Conservation (phyloP, 768 basidiomycete species). For the Calocera viscosa region DNA sequence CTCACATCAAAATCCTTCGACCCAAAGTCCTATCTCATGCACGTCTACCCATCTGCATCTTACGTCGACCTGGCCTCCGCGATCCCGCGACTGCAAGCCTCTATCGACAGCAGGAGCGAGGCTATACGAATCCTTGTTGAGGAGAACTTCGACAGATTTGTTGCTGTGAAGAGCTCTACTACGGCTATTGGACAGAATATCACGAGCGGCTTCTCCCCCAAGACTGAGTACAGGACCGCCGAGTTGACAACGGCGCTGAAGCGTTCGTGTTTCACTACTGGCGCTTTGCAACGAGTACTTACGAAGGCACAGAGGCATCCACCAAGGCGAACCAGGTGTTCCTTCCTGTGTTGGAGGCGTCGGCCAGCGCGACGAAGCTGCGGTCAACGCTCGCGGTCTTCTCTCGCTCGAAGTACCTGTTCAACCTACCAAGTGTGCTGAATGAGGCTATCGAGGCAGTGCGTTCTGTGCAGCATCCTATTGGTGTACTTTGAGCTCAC, state of each 20-base stretch:
- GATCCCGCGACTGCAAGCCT: conserved; percentile 55
- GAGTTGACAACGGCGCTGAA: conserved; percentile 76
- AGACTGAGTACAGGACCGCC: conserved; percentile 69
- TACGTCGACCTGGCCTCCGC: conserved; percentile 82
- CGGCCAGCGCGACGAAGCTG: conserved; percentile 84
- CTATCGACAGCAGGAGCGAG: conserved; percentile 82
- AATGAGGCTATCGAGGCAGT: conserved; percentile 83
- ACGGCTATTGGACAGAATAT: conserved; percentile 92
- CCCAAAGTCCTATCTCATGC: conserved; percentile 83
- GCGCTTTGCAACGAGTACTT: neutral
- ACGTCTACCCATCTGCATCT: conserved; percentile 86
- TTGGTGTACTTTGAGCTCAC: too few species aligned
- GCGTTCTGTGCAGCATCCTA: conserved; percentile 22
- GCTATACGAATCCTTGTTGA: conserved; percentile 92
- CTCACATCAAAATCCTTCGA: conserved; percentile 92
- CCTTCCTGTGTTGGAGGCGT: conserved; percentile 88
- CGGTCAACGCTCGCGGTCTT: conserved; percentile 89
- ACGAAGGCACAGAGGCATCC: conserved; percentile 51
- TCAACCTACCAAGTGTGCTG: conserved; percentile 88
- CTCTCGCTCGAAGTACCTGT: conserved; percentile 94
- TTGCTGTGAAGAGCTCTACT: conserved; percentile 92
- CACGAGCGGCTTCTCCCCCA: conserved; percentile 68
- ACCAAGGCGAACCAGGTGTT: conserved; percentile 92
- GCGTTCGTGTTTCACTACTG: conserved; percentile 36
- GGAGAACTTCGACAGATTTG: conserved; percentile 96